Evolutionary conservation across 345 rosid genomes (phyloP).

Genomic region (Salix dunnii): DNA sequence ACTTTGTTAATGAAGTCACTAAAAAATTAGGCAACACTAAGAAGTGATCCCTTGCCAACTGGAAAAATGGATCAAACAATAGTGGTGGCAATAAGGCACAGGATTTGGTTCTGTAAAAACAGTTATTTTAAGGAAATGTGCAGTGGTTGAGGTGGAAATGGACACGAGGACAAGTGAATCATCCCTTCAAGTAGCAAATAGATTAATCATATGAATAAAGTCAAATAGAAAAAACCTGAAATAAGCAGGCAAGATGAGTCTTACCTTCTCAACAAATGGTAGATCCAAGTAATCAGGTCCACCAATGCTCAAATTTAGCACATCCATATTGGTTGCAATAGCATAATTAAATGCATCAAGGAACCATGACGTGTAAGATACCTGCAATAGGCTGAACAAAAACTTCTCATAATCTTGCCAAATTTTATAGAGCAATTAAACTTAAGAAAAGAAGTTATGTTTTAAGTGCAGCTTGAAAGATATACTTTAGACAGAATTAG

Average conservation of each 20-base stretch:
- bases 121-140: neutral
- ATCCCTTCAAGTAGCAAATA: neutral
- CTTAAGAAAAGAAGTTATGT: neutral
- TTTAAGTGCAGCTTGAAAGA: neutral
- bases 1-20: neutral
- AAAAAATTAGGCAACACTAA: neutral
- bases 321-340: conserved; percentile 88
- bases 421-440: conserved; percentile 18
- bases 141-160: neutral
- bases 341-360: conserved; percentile 99
- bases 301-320: conserved; percentile 94
- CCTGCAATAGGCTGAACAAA: conserved; percentile 94
- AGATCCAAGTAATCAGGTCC: conserved; percentile 99
- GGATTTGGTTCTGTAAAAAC: neutral
- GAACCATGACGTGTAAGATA: conserved; percentile 99
- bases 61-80: neutral
- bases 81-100: neutral
- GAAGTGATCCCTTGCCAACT: neutral
- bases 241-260: conserved; percentile 13
- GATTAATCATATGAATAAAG: neutral
- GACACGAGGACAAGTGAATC: neutral
- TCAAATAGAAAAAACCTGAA: neutral
- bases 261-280: conserved; percentile 96
- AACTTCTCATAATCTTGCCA: conserved; percentile 66
- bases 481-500: neutral